Evolutionary conservation across 352 stramenopile genomes (phyloP).

Genomic region (Globisporangium emineosum): DNA sequence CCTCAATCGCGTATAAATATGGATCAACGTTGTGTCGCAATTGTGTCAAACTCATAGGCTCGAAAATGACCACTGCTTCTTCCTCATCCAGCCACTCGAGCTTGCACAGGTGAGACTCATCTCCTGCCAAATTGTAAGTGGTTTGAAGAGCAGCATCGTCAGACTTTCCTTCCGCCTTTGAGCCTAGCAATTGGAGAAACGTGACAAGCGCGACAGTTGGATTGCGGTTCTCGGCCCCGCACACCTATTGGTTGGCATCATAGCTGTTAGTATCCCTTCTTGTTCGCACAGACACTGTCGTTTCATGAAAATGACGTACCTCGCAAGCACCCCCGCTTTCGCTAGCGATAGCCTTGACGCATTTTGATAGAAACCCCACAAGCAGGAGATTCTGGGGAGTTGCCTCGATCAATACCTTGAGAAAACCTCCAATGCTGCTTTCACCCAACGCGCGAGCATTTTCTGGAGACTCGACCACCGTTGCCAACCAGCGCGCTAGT

Average conservation of each 20-base stretch:
- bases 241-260: constrained; percentile 24
- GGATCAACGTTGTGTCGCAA: constrained; percentile 35
- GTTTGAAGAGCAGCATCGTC: neutral
- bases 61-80: constrained; percentile 29
- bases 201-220: constrained; percentile 25
- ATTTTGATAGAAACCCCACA: constrained; percentile 45
- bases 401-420: constrained; percentile 36
- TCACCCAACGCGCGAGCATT: constrained; percentile 49
- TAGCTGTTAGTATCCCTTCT: neutral
- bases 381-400: constrained; percentile 24
- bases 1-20: constrained; percentile 27
- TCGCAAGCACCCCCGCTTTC: constrained; percentile 39
- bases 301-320: constrained; percentile 28
- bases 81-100: constrained; percentile 57
- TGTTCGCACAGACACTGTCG: neutral
- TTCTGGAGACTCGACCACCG: constrained; percentile 31
- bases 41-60: constrained; percentile 26
- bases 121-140: neutral
- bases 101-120: constrained; percentile 18
- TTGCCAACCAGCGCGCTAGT: constrained; percentile 47
- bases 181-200: constrained; percentile 27
- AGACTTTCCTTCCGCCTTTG: neutral
- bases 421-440: constrained; percentile 21
- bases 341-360: constrained; percentile 31
- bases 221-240: constrained; percentile 26